Evolutionary conservation across 2,329 filamentous ascomycete genomes (phyloP).

Genomic region (Ophiostoma sp.): DNA sequence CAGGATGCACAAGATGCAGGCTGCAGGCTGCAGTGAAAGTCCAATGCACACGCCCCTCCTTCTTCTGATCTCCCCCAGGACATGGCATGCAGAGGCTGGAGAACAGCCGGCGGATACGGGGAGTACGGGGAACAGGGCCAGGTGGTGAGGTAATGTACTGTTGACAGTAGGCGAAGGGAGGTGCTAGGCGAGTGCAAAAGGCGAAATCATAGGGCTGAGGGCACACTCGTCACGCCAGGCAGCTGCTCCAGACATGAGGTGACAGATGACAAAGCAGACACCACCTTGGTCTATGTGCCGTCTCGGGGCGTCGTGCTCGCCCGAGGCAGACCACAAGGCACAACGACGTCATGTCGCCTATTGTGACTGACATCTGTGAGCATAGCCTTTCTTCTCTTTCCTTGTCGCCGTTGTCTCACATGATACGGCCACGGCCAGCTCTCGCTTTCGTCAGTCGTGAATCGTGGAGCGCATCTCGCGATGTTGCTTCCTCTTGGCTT

Average conservation of each 20-base stretch:
- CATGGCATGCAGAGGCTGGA: conserved; percentile 2
- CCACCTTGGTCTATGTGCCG: background rate
- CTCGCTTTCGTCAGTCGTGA: background rate
- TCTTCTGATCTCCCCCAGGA: background rate
- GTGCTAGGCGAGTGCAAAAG: background rate
- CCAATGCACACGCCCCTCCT: conserved; percentile 9
- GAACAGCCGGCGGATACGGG: conserved; percentile 1
- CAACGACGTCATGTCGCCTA: background rate
- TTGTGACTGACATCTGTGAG: background rate
- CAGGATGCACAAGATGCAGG: background rate
- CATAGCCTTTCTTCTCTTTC: background rate
- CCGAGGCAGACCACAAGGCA: conserved; percentile 2
- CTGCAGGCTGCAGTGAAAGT: background rate
- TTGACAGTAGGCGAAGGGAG: background rate
- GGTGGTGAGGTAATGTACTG: background rate
- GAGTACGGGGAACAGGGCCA: background rate
- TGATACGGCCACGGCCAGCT: background rate
- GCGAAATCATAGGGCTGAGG: conserved; percentile 5
- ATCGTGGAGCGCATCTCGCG: too few relatives aligned
- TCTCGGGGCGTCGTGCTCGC: background rate
- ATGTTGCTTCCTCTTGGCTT: too few relatives aligned
- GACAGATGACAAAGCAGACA: conserved; percentile 7
- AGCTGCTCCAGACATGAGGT: background rate
- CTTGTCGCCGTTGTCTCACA: background rate
- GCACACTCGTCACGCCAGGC: background rate